Evolutionary conservation across 768 basidiomycete species (phyloP).

Genomic region (Fistulinella prunicolor): DNA sequence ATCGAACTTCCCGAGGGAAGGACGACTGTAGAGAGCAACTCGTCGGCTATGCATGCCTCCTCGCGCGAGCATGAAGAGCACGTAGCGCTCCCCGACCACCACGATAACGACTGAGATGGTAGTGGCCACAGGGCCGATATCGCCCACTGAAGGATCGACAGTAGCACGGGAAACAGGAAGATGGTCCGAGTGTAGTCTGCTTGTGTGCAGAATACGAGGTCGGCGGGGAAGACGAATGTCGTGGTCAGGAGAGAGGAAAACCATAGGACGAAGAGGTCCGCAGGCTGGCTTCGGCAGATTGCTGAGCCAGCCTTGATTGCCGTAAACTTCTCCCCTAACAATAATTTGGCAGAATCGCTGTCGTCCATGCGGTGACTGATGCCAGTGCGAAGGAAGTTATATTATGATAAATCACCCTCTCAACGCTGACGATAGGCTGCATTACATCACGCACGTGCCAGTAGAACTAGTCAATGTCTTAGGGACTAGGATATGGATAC

Average conservation of each 20-base stretch:
- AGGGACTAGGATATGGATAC: too few species aligned
- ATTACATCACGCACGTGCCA: too few species aligned
- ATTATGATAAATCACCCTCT: too few species aligned
- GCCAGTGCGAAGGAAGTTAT: too few species aligned
- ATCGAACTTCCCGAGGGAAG: not conserved
- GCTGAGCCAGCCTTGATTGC: not conserved
- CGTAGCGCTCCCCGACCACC: constrained; percentile 1
- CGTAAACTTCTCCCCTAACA: not conserved
- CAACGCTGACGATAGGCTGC: too few species aligned
- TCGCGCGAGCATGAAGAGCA: not conserved
- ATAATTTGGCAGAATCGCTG: not conserved
- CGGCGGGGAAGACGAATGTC: not conserved
- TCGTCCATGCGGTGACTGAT: too few species aligned
- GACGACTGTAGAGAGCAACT: constrained; percentile 2
- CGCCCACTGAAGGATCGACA: not conserved
- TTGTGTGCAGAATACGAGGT: not conserved
- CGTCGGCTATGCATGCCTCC: constrained; percentile 1
- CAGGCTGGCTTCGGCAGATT: not conserved
- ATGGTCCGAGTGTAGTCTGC: not conserved
- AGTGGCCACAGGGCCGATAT: not conserved
- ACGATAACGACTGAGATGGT: constrained; percentile 2
- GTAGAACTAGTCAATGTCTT: too few species aligned
- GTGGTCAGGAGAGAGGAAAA: not conserved
- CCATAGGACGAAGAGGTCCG: not conserved
- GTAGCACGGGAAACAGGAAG: too few species aligned